Evolutionary conservation across 2,329 filamentous ascomycete species (phyloP), one percentile per base, ranked within the genome.

Genomic region (Seiridium unicorne): DNA sequence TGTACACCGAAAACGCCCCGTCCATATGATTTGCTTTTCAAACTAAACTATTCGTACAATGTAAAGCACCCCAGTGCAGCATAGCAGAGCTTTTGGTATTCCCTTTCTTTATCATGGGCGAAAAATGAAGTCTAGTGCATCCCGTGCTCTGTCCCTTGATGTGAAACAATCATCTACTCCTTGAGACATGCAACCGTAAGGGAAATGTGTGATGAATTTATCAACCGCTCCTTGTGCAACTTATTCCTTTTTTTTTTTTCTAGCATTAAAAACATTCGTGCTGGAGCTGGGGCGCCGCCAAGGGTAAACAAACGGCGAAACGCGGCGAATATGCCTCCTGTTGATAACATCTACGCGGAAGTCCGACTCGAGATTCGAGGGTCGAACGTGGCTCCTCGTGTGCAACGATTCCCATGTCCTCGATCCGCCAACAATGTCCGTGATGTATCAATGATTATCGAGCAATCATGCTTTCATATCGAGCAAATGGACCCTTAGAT

Each of bases 31-130:
- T 63, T 64, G 61, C 63, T 58, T 63, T 60, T 58, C 59, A 60
- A 26, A 26, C 62, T 51, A 40, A 56, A 60, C 60, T 71, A 71
- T 59, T 70, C 64, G 57, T 71, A 71, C 69, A 71, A 63, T 59
- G 11, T 44, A 55, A 66, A 64, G 18, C 65, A 55, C 48, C 56
- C 51, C 57, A 58, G 62, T 63, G 58, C 59, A 54, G 58, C 51
- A 56, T 7, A 42, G 34, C 49, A 62, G 54, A 62, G 57, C 66
- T 62, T 67, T 69, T 69, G 63, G 55, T 64, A 60, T 59, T 44
- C 36, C n/a, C 51, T 51, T 38, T 61, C 63, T 63, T 35, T 53
- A 59, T 53, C 31, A n/a, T 58, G 44, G 55, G 48, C n/a, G 40
- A 51, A 40, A 48, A 55, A 54, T 51, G 42, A 60, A 60, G 58